Evolutionary conservation across 2,329 filamentous ascomycete species (phyloP).

Genomic region (Colletotrichum sp.): DNA sequence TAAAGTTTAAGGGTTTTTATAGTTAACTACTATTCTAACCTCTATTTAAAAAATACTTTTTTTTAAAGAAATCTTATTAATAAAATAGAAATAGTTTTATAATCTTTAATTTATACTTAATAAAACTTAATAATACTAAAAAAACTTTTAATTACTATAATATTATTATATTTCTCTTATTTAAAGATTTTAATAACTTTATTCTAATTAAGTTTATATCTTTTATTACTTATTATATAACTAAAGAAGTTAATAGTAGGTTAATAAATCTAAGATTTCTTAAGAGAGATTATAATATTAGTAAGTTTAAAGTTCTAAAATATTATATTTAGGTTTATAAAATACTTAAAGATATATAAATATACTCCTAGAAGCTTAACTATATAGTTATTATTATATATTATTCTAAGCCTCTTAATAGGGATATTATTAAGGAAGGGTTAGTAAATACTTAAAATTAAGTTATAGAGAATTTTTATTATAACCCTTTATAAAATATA

Average conservation of each 20-base stretch:
- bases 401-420: neutral
- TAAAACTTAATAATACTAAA: too few species aligned
- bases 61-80: too few species aligned
- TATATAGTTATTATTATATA: neutral
- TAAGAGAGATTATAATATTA: neutral
- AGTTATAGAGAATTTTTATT: neutral
- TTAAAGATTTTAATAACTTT: too few species aligned
- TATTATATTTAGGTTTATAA: neutral
- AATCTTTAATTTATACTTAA: too few species aligned
- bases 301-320: neutral
- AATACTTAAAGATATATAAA: neutral
- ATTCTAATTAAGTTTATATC: too few species aligned
- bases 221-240: neutral
- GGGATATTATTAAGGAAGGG: accelerated
- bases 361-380: neutral
- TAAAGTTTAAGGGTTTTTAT: too few species aligned
- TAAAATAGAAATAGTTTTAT: too few species aligned
- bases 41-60: too few species aligned
- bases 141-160: too few species aligned
- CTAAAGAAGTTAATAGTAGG: neutral
- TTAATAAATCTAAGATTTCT: neutral
- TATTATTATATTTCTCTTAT: too few species aligned
- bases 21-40: accelerated
- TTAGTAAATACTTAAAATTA: neutral
- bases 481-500: too few species aligned